Conservation (phyloP, 2,329 filamentous ascomycete genomes). For the Alternaria angustiovoidea region DNA sequence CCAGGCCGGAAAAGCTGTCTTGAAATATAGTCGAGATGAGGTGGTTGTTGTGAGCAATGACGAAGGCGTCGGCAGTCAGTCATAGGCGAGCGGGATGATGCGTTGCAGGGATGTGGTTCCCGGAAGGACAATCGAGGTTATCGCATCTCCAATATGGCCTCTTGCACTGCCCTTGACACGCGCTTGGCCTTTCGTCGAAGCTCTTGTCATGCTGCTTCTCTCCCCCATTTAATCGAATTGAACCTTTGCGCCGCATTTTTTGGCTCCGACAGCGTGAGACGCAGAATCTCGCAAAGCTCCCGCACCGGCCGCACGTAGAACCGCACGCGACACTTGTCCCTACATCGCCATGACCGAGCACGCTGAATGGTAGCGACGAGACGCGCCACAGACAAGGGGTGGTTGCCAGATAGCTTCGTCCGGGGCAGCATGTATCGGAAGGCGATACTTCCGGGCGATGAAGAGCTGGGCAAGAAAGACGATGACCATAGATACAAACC, state of each 20-base stretch:
- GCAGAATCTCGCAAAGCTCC: conserved; percentile 19
- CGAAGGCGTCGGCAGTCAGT: neutral
- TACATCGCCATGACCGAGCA: conserved; percentile 34
- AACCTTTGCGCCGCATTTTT: neutral
- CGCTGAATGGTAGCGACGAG: conserved; percentile 35
- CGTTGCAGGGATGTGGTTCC: conserved; percentile 16
- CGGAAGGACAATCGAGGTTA: neutral
- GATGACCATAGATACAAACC: conserved; percentile 63
- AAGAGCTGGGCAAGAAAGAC: conserved; percentile 71
- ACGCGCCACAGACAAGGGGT: conserved; percentile 32
- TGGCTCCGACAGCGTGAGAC: neutral
- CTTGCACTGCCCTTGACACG: neutral
- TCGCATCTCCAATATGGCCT: conserved; percentile 22
- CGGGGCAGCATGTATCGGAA: conserved; percentile 48
- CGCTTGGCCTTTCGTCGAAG: neutral
- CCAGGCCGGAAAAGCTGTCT: neutral
- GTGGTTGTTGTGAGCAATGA: neutral
- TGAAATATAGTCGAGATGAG: neutral
- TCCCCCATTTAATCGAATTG: neutral
- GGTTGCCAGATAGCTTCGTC: conserved; percentile 37
- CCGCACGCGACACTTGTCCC: conserved; percentile 6
- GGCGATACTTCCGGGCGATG: conserved; percentile 61
- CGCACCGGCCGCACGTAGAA: conserved; percentile 25
- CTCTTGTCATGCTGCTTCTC: neutral
- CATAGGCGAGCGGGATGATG: conserved; percentile 11